Percentiles rank a stretch among this genome's conserved stretches.
Conservation (phyloP, 495 filamentous ascomycete species). For the Penicillium simplicissimum region DNA sequence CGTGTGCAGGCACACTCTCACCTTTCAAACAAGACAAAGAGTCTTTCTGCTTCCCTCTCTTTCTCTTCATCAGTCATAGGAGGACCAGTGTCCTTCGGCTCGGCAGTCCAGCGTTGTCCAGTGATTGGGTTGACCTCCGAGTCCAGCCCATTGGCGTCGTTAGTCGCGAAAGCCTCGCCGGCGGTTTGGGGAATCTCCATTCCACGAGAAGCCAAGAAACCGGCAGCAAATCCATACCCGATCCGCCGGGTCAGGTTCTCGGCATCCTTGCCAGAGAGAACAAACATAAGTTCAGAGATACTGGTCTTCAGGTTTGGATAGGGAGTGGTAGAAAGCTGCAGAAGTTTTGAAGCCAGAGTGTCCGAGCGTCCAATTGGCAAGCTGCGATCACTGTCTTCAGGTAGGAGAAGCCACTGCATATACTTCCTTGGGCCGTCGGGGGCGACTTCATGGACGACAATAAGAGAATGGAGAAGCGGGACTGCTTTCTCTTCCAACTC, state of each 20-base stretch:
- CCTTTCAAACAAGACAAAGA: constrained; percentile 96
- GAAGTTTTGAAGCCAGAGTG: constrained; percentile 72
- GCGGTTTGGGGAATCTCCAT: constrained; percentile 71
- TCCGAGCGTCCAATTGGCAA: constrained; percentile 74
- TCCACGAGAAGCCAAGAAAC: constrained; percentile 80
- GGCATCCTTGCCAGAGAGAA: constrained; percentile 75
- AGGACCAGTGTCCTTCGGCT: constrained; percentile 54
- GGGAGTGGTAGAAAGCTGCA: constrained; percentile 77
- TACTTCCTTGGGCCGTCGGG: constrained; percentile 59
- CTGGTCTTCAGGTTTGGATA: constrained; percentile 69
- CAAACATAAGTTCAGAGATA: constrained; percentile 82
- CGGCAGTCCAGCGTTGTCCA: constrained; percentile 76
- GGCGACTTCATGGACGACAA: constrained; percentile 70
- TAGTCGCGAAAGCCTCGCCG: constrained; percentile 54
- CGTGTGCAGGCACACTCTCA: constrained; percentile 34
- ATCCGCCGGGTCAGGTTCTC: constrained; percentile 75
- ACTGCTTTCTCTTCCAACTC: constrained; percentile 68
- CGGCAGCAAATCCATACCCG: constrained; percentile 90
- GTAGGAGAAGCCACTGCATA: constrained; percentile 70
- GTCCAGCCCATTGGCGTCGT: constrained; percentile 36
- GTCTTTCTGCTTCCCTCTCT: constrained; percentile 85
- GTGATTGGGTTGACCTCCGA: constrained; percentile 79
- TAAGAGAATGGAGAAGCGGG: constrained; percentile 72
- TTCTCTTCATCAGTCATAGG: constrained; percentile 91
- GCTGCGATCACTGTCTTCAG: constrained; percentile 75